Percentiles rank a stretch among this genome's conserved stretches.
phyloP scores from a whole-genome alignment of 495 filamentous ascomycete species.

The Podospora comata region DNA sequence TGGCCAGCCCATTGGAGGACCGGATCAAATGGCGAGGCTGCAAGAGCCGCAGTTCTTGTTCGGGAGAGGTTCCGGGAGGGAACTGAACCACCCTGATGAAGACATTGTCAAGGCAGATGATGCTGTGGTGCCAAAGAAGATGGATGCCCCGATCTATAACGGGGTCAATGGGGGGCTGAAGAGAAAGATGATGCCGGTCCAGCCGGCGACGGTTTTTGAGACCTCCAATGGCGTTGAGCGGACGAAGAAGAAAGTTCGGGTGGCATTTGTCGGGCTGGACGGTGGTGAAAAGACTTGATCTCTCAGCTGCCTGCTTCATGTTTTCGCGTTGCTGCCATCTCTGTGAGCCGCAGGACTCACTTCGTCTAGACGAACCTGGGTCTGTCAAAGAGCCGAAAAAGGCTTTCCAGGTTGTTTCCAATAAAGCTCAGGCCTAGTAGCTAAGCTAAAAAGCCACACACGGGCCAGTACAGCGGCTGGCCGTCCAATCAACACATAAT shows the following conservation, averaged over 20 bases:
- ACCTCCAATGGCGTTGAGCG: not conserved
- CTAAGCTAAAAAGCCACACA: not conserved
- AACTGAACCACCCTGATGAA: constrained; percentile 34
- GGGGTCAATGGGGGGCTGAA: not conserved
- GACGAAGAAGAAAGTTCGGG: not conserved
- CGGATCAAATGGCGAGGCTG: constrained; percentile 56
- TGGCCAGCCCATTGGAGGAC: constrained; percentile 25
- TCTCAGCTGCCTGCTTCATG: not conserved
- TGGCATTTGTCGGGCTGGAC: not conserved
- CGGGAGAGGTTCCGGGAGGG: constrained; percentile 44
- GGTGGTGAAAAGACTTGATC: not conserved
- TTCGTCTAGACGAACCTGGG: not conserved
- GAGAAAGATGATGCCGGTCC: not conserved
- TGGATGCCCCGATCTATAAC: not conserved
- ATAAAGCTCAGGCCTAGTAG: not conserved
- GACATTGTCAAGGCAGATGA: constrained; percentile 27
- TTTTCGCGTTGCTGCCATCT: not conserved
- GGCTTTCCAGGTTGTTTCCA: not conserved
- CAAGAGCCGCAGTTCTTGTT: constrained; percentile 57
- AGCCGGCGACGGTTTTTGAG: not conserved
- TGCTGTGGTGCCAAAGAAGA: not conserved
- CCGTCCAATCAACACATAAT: not conserved
- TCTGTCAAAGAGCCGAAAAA: not conserved
- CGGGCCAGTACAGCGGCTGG: not conserved
- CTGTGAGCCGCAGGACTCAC: not conserved